Base-by-base conservation (phyloP, 768 basidiomycete genomes). In the Calvatia gigantea region DNA sequence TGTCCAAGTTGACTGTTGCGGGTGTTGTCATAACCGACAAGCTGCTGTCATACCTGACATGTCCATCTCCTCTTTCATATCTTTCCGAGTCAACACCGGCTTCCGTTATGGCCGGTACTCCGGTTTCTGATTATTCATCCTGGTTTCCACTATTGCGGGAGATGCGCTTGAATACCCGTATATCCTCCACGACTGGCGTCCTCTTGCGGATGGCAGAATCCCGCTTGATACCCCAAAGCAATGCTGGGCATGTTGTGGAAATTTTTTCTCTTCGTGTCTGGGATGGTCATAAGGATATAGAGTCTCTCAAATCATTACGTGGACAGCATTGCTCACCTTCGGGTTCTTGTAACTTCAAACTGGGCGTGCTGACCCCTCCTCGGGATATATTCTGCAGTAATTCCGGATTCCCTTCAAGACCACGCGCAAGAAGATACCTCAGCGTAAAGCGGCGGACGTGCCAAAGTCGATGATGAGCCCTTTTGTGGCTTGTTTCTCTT, bases 1-100 rank as follows among this genome's bases (percentile, higher is more conserved):
- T 71, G 35, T 60, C 60, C 44, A 60, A 58, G 42, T 58, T 71
- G 31, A 64, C 61, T 25, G 57, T 71, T 12, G 59, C 63, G 35
- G 66, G 68, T 9, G 57, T 64, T 21, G 49, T 23, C 11, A 55
- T 70, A 35, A 64, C 64, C 14, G 69, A 70, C 59, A 48, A 49
- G 48, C 39, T 68, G 8, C 38, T 70, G 46, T 54, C 52, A 14
- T 44, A 55, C 31, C 55, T 70, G 25, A 70, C 66, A 17, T 42
- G 6, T 41, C 38, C 37, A 19, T 44, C 54, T 19, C 15, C 28
- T 15, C 45, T 28, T 32, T 19, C 14, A 12, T 23, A 17, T 32
- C 28, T 19, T n/a, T 48, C 46, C 37, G 41, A 43, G 4, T 8
- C 14, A 15, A 28, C 32, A 11, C 6, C 32, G 38, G 35, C 47